A percentile compares a stretch with the other conserved stretches of the same genome.
phyloP scores from a whole-genome alignment of 192 early-diverging fungal species.

The Coemansia sp. region DNA sequence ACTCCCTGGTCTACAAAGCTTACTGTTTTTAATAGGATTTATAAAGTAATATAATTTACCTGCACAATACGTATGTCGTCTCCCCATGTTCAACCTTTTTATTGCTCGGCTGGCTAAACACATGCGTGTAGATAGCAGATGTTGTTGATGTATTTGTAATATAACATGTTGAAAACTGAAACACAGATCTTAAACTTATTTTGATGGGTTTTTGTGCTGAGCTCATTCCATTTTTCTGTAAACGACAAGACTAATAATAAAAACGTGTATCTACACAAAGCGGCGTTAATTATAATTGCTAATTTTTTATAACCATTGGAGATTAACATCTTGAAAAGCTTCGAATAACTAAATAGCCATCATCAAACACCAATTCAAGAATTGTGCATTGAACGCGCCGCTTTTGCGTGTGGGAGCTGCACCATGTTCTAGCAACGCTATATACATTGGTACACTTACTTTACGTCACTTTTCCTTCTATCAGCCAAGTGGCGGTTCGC shows the following conservation, averaged over 20 bases:
- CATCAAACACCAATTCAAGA: too few relatives aligned
- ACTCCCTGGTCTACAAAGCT: background rate
- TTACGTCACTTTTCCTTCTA: background rate
- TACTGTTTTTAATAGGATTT: slow-evolving; percentile 11
- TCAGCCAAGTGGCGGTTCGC: slow-evolving; percentile 1
- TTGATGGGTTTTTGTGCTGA: too few relatives aligned
- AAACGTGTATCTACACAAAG: too few relatives aligned
- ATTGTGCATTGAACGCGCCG: background rate
- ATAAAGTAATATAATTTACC: background rate
- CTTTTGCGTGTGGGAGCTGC: background rate
- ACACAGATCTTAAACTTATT: too few relatives aligned
- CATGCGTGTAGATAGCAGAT: background rate
- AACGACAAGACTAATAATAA: too few relatives aligned
- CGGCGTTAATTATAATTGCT: too few relatives aligned
- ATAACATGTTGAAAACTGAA: too few relatives aligned
- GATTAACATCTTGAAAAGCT: too few relatives aligned
- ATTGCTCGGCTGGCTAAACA: background rate
- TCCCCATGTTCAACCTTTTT: background rate
- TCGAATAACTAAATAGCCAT: too few relatives aligned
- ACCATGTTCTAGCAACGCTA: background rate
- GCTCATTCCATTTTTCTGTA: too few relatives aligned
- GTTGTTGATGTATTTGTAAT: background rate
- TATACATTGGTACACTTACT: background rate
- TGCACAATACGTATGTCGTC: background rate
- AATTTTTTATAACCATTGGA: too few relatives aligned